A percentile compares a stretch with the other conserved stretches of the same genome.
phyloP scores from a whole-genome alignment of 1,139 yeast genomes.

The Geotrichum macrosporum region DNA sequence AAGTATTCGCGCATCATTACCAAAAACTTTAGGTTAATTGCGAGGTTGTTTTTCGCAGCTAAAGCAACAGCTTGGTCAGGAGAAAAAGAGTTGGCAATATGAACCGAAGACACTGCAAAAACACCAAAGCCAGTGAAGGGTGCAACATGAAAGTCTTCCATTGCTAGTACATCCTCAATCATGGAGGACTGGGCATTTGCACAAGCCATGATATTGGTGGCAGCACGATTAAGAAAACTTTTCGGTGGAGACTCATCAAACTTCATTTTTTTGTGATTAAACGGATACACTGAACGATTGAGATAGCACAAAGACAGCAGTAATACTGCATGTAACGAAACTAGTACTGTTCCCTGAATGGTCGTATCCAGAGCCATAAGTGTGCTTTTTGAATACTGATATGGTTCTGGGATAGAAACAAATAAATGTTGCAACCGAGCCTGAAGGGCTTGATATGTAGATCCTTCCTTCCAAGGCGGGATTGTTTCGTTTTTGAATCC shows the following conservation, averaged over 20 bases:
- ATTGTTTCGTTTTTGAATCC: conserved; percentile 22
- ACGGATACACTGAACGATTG: conserved; percentile 29
- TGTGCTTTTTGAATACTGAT: conserved; percentile 27
- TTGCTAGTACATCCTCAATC: conserved; percentile 33
- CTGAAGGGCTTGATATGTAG: conserved; percentile 22
- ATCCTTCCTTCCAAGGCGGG: conserved; percentile 30
- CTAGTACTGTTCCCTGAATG: conserved; percentile 29
- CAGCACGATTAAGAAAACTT: conserved; percentile 32
- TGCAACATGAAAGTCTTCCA: conserved; percentile 37
- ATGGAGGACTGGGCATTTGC: conserved; percentile 36
- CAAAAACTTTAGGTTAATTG: conserved; percentile 35
- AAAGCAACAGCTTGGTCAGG: conserved; percentile 32
- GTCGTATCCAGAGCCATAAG: conserved; percentile 26
- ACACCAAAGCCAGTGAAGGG: conserved; percentile 40
- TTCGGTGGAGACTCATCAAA: conserved; percentile 30
- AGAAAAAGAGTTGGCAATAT: conserved; percentile 38
- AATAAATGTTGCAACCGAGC: conserved; percentile 20
- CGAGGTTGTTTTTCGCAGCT: conserved; percentile 36
- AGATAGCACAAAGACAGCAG: conserved; percentile 30
- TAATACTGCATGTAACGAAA: conserved; percentile 31
- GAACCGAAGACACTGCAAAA: conserved; percentile 38
- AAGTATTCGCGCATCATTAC: conserved; percentile 37
- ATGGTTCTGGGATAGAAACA: conserved; percentile 26
- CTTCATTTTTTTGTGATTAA: conserved; percentile 20
- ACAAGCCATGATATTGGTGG: conserved; percentile 33